These are phyloP conservation scores for Tuctoria greenei DNA, from an alignment of 176 grass and related monocot species.

Conservation along the genomic window DNA sequence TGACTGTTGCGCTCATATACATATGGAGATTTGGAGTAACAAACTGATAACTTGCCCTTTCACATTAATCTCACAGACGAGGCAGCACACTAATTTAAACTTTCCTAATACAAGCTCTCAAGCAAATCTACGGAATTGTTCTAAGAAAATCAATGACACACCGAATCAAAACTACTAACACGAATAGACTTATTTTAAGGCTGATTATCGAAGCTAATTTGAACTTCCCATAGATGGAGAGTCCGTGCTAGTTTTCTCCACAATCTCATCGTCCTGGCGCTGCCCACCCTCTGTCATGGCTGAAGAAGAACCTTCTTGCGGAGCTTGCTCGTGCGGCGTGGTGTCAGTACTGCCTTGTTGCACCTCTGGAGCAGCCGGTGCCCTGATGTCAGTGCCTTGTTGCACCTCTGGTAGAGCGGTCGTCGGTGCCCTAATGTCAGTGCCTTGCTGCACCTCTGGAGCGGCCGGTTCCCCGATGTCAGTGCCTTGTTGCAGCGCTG, in stretches of 20 bases:
- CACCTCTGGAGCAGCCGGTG: background rate
- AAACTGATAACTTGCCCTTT: background rate
- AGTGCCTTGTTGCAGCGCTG: background rate
- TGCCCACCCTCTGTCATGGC: background rate
- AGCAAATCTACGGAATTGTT: background rate
- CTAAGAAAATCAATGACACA: background rate
- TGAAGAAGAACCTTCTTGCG: background rate
- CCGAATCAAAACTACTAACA: background rate
- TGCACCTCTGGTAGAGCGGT: too few relatives aligned
- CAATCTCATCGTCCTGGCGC: background rate
- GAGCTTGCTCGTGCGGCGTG: background rate
- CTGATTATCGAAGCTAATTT: background rate
- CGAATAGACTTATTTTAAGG: background rate
- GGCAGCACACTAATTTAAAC: background rate
- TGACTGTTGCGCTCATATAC: too few relatives aligned
- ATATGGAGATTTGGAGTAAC: background rate
- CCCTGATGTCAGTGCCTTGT: too few relatives aligned
- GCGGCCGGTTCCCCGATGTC: too few relatives aligned
- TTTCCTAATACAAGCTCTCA: background rate
- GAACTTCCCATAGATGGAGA: background rate
- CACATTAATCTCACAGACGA: background rate
- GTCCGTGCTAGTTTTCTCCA: background rate
- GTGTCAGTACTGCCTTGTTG: background rate
- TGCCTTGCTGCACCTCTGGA: too few relatives aligned
- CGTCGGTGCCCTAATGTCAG: too few relatives aligned